These are phyloP conservation scores for Guadua angustifolia DNA, from an alignment of 176 grass and related monocot genomes.

Conservation along the genomic window DNA sequence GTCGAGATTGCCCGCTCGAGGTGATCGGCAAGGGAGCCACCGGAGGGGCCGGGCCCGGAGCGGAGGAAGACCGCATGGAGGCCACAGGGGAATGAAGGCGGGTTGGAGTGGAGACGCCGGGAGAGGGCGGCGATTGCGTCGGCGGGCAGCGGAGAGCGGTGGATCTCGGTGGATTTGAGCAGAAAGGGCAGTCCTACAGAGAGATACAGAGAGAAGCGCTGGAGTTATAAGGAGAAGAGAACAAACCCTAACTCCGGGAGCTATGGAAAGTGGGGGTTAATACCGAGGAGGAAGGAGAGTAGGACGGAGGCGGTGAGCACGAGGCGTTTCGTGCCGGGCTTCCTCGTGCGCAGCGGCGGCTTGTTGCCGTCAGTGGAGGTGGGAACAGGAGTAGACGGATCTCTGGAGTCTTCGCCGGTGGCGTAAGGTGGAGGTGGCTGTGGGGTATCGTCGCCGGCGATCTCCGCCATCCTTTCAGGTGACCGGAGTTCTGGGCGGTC, in stretches of 20 bases:
- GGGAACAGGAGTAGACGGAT: neutral
- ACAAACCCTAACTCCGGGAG: neutral
- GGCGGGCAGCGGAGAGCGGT: constrained; percentile 84
- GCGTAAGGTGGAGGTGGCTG: neutral
- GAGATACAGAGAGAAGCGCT: neutral
- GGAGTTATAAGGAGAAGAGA: neutral
- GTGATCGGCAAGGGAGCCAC: constrained; percentile 44
- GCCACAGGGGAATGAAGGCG: constrained; percentile 62
- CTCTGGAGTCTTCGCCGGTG: neutral
- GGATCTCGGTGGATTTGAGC: constrained; percentile 86
- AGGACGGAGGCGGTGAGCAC: constrained; percentile 69
- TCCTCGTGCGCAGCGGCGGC: constrained; percentile 38
- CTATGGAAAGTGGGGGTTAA: neutral
- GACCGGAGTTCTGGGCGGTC: neutral
- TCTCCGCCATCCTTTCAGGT: constrained; percentile 50
- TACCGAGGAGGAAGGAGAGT: constrained; percentile 78
- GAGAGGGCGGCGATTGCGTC: constrained; percentile 71
- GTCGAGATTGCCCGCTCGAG: constrained; percentile 55
- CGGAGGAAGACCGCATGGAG: constrained; percentile 69
- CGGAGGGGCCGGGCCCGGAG: constrained; percentile 9
- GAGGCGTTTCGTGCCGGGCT: constrained; percentile 75
- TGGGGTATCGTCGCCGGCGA: constrained; percentile 42
- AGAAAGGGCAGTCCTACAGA: constrained; percentile 66
- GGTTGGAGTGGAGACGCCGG: constrained; percentile 55
- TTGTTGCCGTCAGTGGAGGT: neutral